A percentile compares a stretch with the other conserved stretches of the same genome.
These are phyloP conservation scores for Paramecium sexaurelia DNA, from an alignment of 73 alveolate species.

Conservation along the genomic window DNA sequence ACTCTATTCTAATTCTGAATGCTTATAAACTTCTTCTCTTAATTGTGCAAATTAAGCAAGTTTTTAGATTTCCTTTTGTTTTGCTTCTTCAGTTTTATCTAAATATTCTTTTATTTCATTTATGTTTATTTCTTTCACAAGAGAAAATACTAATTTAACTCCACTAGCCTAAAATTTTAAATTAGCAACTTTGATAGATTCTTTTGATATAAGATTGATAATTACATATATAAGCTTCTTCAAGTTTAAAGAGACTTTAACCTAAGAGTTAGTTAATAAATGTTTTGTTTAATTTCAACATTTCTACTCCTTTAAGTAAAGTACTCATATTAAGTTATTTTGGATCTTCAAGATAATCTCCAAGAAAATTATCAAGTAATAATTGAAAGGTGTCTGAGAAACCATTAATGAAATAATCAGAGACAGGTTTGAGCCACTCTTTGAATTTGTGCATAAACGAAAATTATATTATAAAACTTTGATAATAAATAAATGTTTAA, in stretches of 20 bases:
- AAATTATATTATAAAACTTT: background rate
- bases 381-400: background rate
- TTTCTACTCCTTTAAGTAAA: background rate
- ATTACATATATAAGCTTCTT: constrained; percentile 35
- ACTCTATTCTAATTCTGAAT: background rate
- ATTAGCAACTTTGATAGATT: background rate
- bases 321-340: background rate
- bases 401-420: constrained; percentile 8
- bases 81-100: background rate
- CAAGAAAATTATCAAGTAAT: constrained; percentile 6
- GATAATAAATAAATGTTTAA: background rate
- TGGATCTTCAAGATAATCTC: constrained; percentile 52
- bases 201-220: background rate
- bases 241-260: background rate
- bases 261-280: constrained; percentile 15
- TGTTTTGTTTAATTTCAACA: background rate
- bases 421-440: background rate
- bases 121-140: background rate
- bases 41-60: background rate
- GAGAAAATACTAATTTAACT: background rate
- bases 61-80: background rate
- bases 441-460: background rate
- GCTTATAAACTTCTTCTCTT: constrained; percentile 36
- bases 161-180: constrained; percentile 13
- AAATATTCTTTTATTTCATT: background rate